Evolutionary conservation across 164 flowering plant species (phyloP), one percentile per base, ranked within the genome.

Genomic region (Berberis thunbergii): DNA sequence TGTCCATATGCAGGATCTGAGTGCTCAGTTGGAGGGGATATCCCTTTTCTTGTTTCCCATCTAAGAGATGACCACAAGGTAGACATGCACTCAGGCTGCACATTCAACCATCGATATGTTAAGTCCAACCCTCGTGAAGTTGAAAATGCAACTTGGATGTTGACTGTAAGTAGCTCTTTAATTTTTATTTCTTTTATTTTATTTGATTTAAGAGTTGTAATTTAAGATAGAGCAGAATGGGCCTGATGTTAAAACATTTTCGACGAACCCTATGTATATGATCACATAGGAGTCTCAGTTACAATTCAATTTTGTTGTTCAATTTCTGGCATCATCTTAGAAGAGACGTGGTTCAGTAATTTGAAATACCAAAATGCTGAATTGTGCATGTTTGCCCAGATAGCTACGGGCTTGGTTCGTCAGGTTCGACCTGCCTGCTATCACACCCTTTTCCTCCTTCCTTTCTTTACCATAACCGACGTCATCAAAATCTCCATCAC

Each of bases 111-210:
- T 26, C 26, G 26, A 26, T 26, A 26, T 26, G 26, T 26, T 26
- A 26, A 26, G 26, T 26, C 26, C 26, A 26, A 26, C 26, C 26
- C 26, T 26, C 26, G 26, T 26, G 26, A 26, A 26, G 26, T 26
- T 26, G 26, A 26, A 26, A 26, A 26, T 26, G 26, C 87, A 83
- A 61, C 63, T 53, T 61, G 63, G 63, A 61, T 61, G 63, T 61
- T 61, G 52, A 45, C 63, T 2, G 63, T 60, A 61, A 45, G 63
- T 45, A 45, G 6, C 13, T 11, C 26, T 43, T 41, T 40, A 7
- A 7, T 60, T 45, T 44, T 43, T 11, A 60, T 42, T 12, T 2
- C n/a, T n/a, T 60, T 39, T 10, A 5, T 43, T 45, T 60, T 40
- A 43, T 9, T 44, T 43, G 4, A 12, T 45, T 1, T 43, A n/a